These are phyloP conservation scores for Candida labiduridarum DNA, from an alignment of 1,139 yeast species.

Conservation along the genomic window DNA sequence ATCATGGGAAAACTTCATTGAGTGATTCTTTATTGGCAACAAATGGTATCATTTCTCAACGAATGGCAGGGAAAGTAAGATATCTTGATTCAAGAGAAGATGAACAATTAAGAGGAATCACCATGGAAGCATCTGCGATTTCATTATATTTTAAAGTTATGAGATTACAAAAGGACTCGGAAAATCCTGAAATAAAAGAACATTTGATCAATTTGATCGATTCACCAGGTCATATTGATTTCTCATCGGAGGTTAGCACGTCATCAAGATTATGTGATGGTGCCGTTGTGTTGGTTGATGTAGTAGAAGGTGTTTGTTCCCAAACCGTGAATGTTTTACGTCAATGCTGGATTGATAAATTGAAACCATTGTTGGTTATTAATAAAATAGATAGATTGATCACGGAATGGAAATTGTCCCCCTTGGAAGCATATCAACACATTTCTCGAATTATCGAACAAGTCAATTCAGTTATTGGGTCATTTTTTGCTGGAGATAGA, in stretches of 20 bases:
- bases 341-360: slow-evolving; percentile 93
- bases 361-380: slow-evolving; percentile 87
- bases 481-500: slow-evolving; percentile 90
- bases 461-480: slow-evolving; percentile 92
- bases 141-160: slow-evolving; percentile 78
- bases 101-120: slow-evolving; percentile 94
- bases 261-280: slow-evolving; percentile 97
- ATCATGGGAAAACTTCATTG: slow-evolving; percentile 95
- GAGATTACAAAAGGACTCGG: slow-evolving; percentile 38
- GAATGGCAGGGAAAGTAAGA: slow-evolving; percentile 93
- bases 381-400: slow-evolving; percentile 91
- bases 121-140: slow-evolving; percentile 96
- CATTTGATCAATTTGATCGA: slow-evolving; percentile 90
- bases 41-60: slow-evolving; percentile 92
- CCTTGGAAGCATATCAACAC: slow-evolving; percentile 85
- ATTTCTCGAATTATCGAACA: slow-evolving; percentile 80
- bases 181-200: slow-evolving; percentile 58
- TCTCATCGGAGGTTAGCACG: slow-evolving; percentile 92
- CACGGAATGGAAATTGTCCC: slow-evolving; percentile 77
- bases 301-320: slow-evolving; percentile 97
- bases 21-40: slow-evolving; percentile 92
- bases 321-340: slow-evolving; percentile 94
- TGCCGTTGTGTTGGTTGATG: slow-evolving; percentile 92
- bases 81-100: slow-evolving; percentile 93
- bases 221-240: slow-evolving; percentile 98